Conservation (phyloP, 2,329 filamentous ascomycete species). For the Xylaria sp. region DNA sequence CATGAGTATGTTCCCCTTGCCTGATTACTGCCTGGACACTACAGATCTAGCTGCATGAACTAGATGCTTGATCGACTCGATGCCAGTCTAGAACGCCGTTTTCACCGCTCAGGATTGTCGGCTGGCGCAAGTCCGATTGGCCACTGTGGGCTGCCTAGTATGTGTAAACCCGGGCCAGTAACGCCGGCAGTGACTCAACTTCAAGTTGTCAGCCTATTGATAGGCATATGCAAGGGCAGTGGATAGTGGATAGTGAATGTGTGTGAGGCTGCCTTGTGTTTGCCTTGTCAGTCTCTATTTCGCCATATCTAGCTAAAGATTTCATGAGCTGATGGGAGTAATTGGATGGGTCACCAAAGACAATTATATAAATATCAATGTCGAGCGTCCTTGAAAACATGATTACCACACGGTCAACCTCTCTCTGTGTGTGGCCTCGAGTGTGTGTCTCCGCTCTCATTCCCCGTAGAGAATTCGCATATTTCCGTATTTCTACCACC, state of each 20-base stretch:
- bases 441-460: neutral
- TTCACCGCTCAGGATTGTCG: neutral
- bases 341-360: neutral
- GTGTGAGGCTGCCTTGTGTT: conserved; percentile 15
- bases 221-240: neutral
- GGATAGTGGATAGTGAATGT: neutral
- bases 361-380: conserved; percentile 17
- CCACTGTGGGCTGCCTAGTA: neutral
- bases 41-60: neutral
- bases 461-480: neutral
- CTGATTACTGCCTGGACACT: neutral
- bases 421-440: neutral
- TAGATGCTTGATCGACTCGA: neutral
- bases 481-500: neutral
- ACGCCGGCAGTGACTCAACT: conserved; percentile 6
- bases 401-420: neutral
- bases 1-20: neutral
- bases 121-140: neutral
- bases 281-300: conserved; percentile 16
- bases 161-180: neutral
- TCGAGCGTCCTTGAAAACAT: neutral
- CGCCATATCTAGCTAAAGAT: neutral
- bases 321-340: neutral
- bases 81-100: neutral
- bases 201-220: no score